These are phyloP conservation scores for Melastoma candidum DNA, from an alignment of 441 rosid species.

Conservation along the genomic window DNA sequence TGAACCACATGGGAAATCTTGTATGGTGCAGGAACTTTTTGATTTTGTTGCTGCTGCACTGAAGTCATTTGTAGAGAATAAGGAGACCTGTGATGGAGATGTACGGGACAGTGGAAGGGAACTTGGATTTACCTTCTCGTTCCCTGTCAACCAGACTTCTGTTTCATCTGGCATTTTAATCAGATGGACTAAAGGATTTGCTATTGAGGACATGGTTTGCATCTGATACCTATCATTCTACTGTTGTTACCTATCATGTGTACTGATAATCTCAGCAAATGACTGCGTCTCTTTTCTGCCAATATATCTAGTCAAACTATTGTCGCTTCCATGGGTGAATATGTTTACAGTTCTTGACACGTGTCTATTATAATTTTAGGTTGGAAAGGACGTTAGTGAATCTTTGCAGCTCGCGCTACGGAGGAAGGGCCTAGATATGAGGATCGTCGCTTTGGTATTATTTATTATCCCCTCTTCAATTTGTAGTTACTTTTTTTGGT, in stretches of 20 bases:
- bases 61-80: slow-evolving; percentile 61
- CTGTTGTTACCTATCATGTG: background rate
- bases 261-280: no score
- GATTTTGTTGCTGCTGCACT: slow-evolving; percentile 67
- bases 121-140: slow-evolving; percentile 87
- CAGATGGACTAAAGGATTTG: slow-evolving; percentile 89
- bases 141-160: slow-evolving; percentile 78
- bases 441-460: slow-evolving; percentile 60
- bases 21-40: slow-evolving; percentile 59
- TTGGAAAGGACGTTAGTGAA: slow-evolving; percentile 57
- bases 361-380: slow-evolving; percentile 29
- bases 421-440: slow-evolving; percentile 54
- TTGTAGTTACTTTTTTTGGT: no score
- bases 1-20: background rate
- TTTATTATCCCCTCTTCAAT: slow-evolving; percentile 5
- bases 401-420: slow-evolving; percentile 47
- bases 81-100: slow-evolving; percentile 35
- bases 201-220: slow-evolving; percentile 71
- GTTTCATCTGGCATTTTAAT: slow-evolving; percentile 58
- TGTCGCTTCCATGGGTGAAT: background rate
- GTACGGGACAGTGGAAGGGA: slow-evolving; percentile 33
- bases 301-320: no score
- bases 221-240: slow-evolving; percentile 1
- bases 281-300: no score
- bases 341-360: no score